phyloP scores from a whole-genome alignment of 257 asterid species.

The Echites panduratus region DNA sequence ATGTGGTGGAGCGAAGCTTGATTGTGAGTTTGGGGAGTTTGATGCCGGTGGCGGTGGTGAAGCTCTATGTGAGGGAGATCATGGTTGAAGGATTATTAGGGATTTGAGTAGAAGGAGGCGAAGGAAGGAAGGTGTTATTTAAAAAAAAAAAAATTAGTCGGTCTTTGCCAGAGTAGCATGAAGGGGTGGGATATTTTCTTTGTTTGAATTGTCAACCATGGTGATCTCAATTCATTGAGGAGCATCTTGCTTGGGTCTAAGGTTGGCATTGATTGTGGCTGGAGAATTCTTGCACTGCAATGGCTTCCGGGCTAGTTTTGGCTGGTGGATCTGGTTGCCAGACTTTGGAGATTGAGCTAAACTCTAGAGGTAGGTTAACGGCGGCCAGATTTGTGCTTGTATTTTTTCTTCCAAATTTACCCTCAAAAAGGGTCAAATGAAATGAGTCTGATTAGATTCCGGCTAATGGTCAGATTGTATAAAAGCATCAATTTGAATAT shows the following conservation, averaged over 20 bases:
- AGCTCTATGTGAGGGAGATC: slow-evolving; percentile 27
- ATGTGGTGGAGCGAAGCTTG: slow-evolving; percentile 19
- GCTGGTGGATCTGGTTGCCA: slow-evolving; percentile 16
- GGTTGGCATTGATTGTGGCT: slow-evolving; percentile 9
- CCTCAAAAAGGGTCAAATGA: too few relatives aligned
- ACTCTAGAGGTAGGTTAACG: too few relatives aligned
- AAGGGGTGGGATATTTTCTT: slow-evolving; percentile 49
- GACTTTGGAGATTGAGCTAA: slow-evolving; percentile 16
- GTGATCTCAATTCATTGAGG: slow-evolving; percentile 18
- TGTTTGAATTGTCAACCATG: slow-evolving; percentile 32
- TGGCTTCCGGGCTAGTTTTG: slow-evolving; percentile 33
- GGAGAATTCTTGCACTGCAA: slow-evolving; percentile 43
- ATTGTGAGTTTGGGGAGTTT: slow-evolving; percentile 45
- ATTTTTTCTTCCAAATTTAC: too few relatives aligned
- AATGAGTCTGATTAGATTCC: too few relatives aligned
- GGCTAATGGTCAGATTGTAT: too few relatives aligned
- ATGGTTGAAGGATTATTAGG: slow-evolving; percentile 22
- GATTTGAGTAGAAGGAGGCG: slow-evolving; percentile 40
- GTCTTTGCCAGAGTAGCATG: slow-evolving; percentile 17
- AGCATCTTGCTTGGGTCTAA: slow-evolving; percentile 11
- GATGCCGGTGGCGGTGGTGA: slow-evolving; percentile 19
- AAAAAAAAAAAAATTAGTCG: not conserved
- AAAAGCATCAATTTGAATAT: too few relatives aligned
- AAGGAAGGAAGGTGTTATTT: slow-evolving; percentile 33
- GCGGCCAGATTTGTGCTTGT: too few relatives aligned